Evolutionary conservation across 2,329 filamentous ascomycete genomes (phyloP).

Genomic region (Cercospora canescens): DNA sequence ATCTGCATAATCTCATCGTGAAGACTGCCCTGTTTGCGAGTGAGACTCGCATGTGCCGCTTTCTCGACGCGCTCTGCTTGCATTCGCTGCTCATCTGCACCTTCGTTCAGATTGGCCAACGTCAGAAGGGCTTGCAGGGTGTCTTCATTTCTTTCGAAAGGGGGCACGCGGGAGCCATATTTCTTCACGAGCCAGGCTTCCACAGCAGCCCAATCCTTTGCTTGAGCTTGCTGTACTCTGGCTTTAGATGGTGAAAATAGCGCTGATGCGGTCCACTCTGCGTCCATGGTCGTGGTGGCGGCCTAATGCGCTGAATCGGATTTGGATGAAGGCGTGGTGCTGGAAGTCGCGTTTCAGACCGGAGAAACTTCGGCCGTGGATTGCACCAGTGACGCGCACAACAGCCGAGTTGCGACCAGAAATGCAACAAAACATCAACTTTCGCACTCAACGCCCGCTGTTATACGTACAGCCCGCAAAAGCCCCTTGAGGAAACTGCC

Average conservation of each 20-base stretch:
- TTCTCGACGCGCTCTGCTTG: conserved; percentile 61
- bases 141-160: conserved; percentile 83
- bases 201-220: conserved; percentile 88
- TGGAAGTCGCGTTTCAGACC: not conserved
- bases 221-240: conserved; percentile 75
- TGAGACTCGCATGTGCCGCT: conserved; percentile 58
- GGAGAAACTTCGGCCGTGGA: not conserved
- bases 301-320: not conserved
- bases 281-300: conserved; percentile 17
- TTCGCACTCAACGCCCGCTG: not conserved
- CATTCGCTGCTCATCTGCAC: conserved; percentile 68
- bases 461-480: not conserved
- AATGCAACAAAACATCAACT: not conserved
- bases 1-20: conserved; percentile 22
- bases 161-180: conserved; percentile 64
- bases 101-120: conserved; percentile 74
- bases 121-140: conserved; percentile 75
- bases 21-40: conserved; percentile 22
- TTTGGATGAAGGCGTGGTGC: not conserved
- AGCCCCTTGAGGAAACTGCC: not conserved
- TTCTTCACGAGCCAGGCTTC: conserved; percentile 78
- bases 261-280: conserved; percentile 41
- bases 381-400: conserved; percentile 1
- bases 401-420: not conserved
- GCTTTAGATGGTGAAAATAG: conserved; percentile 64